These are phyloP conservation scores for Magnaporthiopsis rhizophila DNA, from an alignment of 2,329 filamentous ascomycete species.

Conservation along the genomic window DNA sequence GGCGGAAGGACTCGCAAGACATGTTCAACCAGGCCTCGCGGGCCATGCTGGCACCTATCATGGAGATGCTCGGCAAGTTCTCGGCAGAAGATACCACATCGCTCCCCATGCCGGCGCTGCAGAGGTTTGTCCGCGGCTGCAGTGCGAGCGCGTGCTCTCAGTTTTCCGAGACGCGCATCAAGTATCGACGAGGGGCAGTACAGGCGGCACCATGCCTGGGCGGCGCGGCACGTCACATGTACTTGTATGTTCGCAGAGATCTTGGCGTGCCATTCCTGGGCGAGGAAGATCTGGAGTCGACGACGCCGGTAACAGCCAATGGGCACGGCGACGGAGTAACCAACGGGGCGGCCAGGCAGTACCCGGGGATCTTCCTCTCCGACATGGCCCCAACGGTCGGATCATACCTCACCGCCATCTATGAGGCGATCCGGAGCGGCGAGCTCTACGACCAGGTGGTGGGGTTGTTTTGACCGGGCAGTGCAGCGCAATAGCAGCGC, in stretches of 20 bases:
- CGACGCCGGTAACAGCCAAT: not conserved
- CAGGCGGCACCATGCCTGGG: not conserved
- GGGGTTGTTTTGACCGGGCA: conserved; percentile 46
- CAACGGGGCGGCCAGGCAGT: not conserved
- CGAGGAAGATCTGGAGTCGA: not conserved
- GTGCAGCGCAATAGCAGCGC: not conserved
- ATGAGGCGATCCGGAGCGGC: conserved; percentile 59
- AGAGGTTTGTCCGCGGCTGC: not conserved
- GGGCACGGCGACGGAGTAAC: not conserved
- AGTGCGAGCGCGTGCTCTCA: not conserved
- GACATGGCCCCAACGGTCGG: not conserved
- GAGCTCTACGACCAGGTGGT: conserved; percentile 66
- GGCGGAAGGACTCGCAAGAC: not conserved
- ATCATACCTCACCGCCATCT: conserved; percentile 46
- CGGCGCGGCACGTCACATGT: conserved; percentile 10
- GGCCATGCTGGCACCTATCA: not conserved
- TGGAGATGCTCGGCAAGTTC: not conserved
- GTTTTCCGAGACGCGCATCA: not conserved
- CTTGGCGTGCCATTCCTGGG: conserved; percentile 15
- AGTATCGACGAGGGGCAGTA: not conserved
- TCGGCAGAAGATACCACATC: not conserved
- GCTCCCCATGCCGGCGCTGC: not conserved
- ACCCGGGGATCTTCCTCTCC: not conserved
- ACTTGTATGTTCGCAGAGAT: conserved; percentile 17
- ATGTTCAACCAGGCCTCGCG: not conserved